Base-by-base conservation (phyloP, 495 filamentous ascomycete genomes). In the Aspergillus sclerotioniger region DNA sequence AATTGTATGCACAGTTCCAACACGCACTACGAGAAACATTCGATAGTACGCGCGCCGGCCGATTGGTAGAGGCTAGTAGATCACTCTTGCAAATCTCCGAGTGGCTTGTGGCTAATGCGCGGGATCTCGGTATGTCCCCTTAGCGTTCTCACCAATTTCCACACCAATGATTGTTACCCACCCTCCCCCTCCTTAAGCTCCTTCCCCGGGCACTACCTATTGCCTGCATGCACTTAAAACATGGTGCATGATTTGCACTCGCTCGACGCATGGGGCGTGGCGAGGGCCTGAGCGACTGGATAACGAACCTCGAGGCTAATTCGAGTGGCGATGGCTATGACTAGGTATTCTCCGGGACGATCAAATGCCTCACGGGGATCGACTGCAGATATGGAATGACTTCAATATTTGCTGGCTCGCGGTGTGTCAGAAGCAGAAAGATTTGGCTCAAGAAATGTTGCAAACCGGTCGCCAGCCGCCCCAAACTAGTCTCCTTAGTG, bases 321-420 rank as follows among this genome's bases (percentile, higher is more conserved):
- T 61, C 46, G 16, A 51, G 61, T 58, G 60, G 46, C 54, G 63
- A 55, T 72, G 64, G 43, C 7, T 31, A n/a, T 25, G 6, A 55
- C 17, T 63, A 90, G 87, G 86, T 63, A 80, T 90, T 66, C 76
- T 85, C 53, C 83, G 82, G 54, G 94, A 98, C 74, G 87, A 96
- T 62, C 82, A 87, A 56, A 72, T 78, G 46, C 75, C 89, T 32
- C 83, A 92, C 62, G 69, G 75, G 32, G 85, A 91, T 56, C 83
- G 90, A 48, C 80, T 95, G 60, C 83, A 86, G 67, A 78, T 98
- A 31, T 98, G 94, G 94, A 87, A 87, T 63, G 88, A 97, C 62
- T 96, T 98, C 78, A 98, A 98, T 69, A 82, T 88, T 51, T 94
- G 91, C 62, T 98, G 94, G 94, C 84, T 98, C 33, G 84, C 88